phyloP scores from a whole-genome alignment of 345 rosid species.

The Salix udensis region DNA sequence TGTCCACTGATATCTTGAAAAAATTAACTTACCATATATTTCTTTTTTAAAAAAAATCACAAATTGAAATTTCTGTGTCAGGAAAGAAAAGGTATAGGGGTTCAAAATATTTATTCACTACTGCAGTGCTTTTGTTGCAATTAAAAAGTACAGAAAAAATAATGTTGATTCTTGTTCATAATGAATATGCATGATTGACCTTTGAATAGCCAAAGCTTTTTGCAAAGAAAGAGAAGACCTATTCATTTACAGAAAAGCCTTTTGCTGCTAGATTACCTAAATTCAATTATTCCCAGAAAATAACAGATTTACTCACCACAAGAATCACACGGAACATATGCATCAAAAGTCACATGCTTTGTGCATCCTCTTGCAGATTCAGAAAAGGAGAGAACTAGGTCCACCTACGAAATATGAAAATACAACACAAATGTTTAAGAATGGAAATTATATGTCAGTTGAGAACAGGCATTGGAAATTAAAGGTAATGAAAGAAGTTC shows the following conservation, averaged over 20 bases:
- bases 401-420: slow-evolving; percentile 43
- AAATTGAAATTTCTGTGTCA: neutral
- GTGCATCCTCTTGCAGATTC: slow-evolving; percentile 90
- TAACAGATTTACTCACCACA: slow-evolving; percentile 54
- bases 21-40: neutral
- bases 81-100: neutral
- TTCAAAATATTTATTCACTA: neutral
- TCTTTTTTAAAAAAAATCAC: neutral
- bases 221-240: neutral
- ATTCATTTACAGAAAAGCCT: neutral
- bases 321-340: slow-evolving; percentile 73
- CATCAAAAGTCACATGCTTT: slow-evolving; percentile 65
- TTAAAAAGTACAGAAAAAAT: neutral
- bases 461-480: slow-evolving; percentile 5
- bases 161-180: neutral
- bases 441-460: slow-evolving; percentile 12
- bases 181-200: neutral
- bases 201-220: neutral
- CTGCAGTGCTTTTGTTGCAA: neutral
- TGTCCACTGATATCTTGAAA: neutral
- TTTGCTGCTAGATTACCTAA: slow-evolving; percentile 1
- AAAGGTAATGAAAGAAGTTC: slow-evolving; percentile 18
- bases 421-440: slow-evolving; percentile 16
- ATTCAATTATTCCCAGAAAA: slow-evolving; percentile 1
- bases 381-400: slow-evolving; percentile 63